Evolutionary conservation across 2,329 filamentous ascomycete species (phyloP).

Genomic region (Sarocladium strictum): DNA sequence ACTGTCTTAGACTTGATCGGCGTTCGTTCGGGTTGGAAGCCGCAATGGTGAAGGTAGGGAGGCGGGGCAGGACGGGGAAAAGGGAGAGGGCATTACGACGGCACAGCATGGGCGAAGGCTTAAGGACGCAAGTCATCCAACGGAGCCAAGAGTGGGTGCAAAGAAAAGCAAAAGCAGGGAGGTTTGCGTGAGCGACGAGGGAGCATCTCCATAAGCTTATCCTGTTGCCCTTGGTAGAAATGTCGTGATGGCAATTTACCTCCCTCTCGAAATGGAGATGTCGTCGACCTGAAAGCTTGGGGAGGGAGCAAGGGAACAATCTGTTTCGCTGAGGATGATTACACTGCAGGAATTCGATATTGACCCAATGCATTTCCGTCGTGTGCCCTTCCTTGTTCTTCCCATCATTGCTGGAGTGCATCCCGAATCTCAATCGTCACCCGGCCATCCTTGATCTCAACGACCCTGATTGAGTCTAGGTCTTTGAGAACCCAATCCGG

Average conservation of each 20-base stretch:
- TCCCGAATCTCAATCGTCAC: constrained; percentile 64
- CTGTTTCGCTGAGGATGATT: background rate
- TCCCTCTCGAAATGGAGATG: too few relatives aligned
- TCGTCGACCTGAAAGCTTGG: background rate
- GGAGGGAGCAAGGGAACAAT: background rate
- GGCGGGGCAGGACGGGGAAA: background rate
- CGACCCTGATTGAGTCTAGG: constrained; percentile 64
- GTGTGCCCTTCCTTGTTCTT: background rate
- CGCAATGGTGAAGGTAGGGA: background rate
- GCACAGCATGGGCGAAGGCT: too few relatives aligned
- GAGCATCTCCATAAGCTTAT: too few relatives aligned
- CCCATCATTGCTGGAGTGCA: constrained; percentile 32
- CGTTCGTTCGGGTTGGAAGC: background rate
- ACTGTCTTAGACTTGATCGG: too few relatives aligned
- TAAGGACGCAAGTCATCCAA: background rate
- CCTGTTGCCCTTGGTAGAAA: too few relatives aligned
- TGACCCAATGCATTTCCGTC: background rate
- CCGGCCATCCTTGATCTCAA: constrained; percentile 48
- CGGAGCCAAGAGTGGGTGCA: too few relatives aligned
- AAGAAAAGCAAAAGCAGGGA: too few relatives aligned
- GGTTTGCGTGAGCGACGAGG: too few relatives aligned
- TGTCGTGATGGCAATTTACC: too few relatives aligned
- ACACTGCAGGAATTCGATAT: background rate
- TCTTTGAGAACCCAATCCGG: constrained; percentile 86
- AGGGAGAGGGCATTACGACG: too few relatives aligned